Percentiles rank a stretch among this genome's conserved stretches.
Conservation (phyloP, 1,284 basidiomycete genomes). For the Erythrobasidium hasegawianum region DNA sequence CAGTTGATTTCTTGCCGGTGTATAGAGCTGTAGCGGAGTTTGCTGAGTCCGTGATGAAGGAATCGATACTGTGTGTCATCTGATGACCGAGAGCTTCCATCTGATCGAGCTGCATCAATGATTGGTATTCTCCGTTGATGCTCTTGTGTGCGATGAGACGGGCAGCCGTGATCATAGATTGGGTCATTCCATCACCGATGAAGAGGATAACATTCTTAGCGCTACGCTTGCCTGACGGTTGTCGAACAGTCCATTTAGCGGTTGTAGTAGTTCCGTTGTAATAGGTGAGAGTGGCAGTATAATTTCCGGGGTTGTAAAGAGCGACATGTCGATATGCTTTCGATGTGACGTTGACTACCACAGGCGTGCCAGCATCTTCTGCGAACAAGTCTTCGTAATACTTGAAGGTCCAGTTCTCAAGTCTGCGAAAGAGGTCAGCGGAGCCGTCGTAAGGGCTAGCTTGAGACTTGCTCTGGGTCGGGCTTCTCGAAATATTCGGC, state of each 20-base stretch:
- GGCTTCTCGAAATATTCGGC: slow-evolving; percentile 47
- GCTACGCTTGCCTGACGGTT: slow-evolving; percentile 44
- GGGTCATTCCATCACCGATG: slow-evolving; percentile 50
- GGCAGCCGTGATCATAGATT: slow-evolving; percentile 45
- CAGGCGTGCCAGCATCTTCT: slow-evolving; percentile 45
- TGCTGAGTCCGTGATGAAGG: slow-evolving; percentile 50
- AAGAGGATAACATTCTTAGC: slow-evolving; percentile 52
- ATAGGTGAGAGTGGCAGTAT: slow-evolving; percentile 40
- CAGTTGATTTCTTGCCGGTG: slow-evolving; percentile 51
- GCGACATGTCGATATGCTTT: slow-evolving; percentile 50
- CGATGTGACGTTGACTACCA: slow-evolving; percentile 50
- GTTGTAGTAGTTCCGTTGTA: slow-evolving; percentile 42
- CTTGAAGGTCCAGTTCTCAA: slow-evolving; percentile 25
- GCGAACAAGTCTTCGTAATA: slow-evolving; percentile 49
- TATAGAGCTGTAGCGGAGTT: slow-evolving; percentile 53
- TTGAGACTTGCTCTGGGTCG: slow-evolving; percentile 12
- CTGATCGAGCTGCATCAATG: slow-evolving; percentile 47
- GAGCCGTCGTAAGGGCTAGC: slow-evolving; percentile 35
- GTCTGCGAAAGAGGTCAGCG: slow-evolving; percentile 47
- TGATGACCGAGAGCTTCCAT: slow-evolving; percentile 43
- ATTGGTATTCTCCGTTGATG: slow-evolving; percentile 52
- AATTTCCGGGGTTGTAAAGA: slow-evolving; percentile 34
- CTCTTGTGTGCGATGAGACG: slow-evolving; percentile 52
- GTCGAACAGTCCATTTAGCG: slow-evolving; percentile 49
- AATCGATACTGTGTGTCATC: slow-evolving; percentile 45